Evolutionary conservation across 208 protist genomes (phyloP), one percentile per base, ranked within the genome.

Genomic region (Blastocrithidia nonstop): DNA sequence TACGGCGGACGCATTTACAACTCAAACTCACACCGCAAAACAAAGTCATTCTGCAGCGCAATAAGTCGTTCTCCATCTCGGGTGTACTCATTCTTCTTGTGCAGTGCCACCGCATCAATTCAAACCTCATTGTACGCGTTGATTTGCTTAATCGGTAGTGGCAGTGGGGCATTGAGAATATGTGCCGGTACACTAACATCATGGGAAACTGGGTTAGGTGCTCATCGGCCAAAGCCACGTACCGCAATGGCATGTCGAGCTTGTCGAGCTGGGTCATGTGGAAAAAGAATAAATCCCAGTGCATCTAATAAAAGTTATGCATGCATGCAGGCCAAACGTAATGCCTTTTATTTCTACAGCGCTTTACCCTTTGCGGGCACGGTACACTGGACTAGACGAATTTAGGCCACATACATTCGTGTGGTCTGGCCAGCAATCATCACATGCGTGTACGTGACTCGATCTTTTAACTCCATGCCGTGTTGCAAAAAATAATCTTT

Each of bases 301-400:
- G 76, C 70, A 35, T 85, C 84, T 19, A 93, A 46, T 2, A 86
- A 40, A 13, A 93, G 66, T 42, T 93, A 79, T 0, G 79, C 79
- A 49, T 93, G 84, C 84, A 93, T 93, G 57, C 66, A 71, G 17
- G 79, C 79, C 0, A 93, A 65, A 45, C 52, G 45, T 17, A 85
- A 57, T 11, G 84, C 69, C 3, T 49, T 50, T 19, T 76, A 56
- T 16, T 57, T 52, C 13, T 46, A 57, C 19, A 50, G 51, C 2
- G 79, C 84, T 33, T 86, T 93, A 27, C 84, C 84, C 23, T 66
- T 41, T 16, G 79, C 84, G 48, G 6, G 39, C 36, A 42, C 38
- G 4, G 4, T 4, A 13, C 16, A 3, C 6, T 48, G 4, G 20
- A 17, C 27, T 28, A 52, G 15, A 28, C 41, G 53, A 15, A 41